Conservation (phyloP, 1,284 basidiomycete species). For the Apiotrichum gracile region DNA sequence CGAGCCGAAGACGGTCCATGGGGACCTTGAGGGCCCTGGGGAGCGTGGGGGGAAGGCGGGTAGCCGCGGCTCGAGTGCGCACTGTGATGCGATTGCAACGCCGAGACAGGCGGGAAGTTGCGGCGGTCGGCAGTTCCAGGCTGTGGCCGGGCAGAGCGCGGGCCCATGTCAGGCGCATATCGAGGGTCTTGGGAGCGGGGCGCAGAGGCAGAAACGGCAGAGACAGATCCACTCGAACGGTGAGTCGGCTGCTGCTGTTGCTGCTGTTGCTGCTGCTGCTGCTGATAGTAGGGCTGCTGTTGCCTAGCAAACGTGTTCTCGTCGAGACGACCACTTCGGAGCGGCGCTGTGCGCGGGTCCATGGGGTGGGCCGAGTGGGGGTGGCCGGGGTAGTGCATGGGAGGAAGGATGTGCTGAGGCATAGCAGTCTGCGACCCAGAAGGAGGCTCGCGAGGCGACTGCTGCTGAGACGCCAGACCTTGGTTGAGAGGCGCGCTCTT, state of each 20-base stretch:
- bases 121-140: conserved; percentile 22
- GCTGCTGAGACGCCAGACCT: conserved; percentile 34
- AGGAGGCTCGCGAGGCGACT: conserved; percentile 32
- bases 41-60: conserved; percentile 12
- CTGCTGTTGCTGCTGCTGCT: conserved; percentile 8
- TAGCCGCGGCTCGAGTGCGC: conserved; percentile 3
- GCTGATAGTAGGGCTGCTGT: conserved; percentile 24
- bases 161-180: conserved; percentile 7
- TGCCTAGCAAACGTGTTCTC: conserved; percentile 36
- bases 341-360: conserved; percentile 35
- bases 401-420: conserved; percentile 32
- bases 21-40: neutral
- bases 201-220: conserved; percentile 1
- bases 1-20: neutral
- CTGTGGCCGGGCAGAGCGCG: conserved; percentile 4
- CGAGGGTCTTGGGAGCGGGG: conserved; percentile 6
- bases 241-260: conserved; percentile 7
- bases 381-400: conserved; percentile 16
- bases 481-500: conserved; percentile 43
- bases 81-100: conserved; percentile 5
- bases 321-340: conserved; percentile 23
- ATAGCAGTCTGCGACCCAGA: conserved; percentile 37
- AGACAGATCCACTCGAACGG: conserved; percentile 2
- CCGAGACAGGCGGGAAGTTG: conserved; percentile 24
- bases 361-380: conserved; percentile 21